Percentiles rank a stretch among this genome's conserved stretches.
phyloP scores from a whole-genome alignment of 2,329 filamentous ascomycete species.

The Arachnomyces sp. region DNA sequence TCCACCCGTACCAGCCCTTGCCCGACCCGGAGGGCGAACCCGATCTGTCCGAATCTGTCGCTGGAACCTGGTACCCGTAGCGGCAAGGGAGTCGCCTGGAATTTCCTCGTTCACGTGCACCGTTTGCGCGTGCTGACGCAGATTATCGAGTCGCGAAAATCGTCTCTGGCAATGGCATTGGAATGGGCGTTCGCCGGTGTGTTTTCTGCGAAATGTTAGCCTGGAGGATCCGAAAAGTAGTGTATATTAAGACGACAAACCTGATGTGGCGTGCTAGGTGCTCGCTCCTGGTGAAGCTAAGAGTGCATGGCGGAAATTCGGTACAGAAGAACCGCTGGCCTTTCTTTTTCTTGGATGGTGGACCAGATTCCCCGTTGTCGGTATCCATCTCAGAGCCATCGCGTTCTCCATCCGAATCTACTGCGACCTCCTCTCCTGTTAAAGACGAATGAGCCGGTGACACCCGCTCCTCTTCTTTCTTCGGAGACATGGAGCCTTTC shows the following conservation, averaged over 20 bases:
- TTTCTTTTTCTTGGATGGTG: constrained; percentile 88
- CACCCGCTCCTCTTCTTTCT: not conserved
- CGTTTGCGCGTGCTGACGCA: constrained; percentile 93
- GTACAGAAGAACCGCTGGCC: constrained; percentile 94
- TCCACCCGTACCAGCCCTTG: constrained; percentile 67
- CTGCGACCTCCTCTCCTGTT: constrained; percentile 63
- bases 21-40: constrained; percentile 64
- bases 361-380: constrained; percentile 53
- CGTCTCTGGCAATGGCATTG: constrained; percentile 89
- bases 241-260: constrained; percentile 38
- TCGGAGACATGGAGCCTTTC: not conserved
- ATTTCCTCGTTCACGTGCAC: constrained; percentile 98
- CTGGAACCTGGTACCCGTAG: constrained; percentile 84
- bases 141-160: constrained; percentile 89
- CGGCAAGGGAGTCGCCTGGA: constrained; percentile 83
- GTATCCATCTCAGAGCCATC: constrained; percentile 57
- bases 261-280: constrained; percentile 91
- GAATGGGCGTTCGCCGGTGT: constrained; percentile 93
- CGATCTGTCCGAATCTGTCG: constrained; percentile 83
- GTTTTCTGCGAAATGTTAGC: constrained; percentile 56
- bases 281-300: constrained; percentile 94
- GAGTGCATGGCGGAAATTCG: constrained; percentile 83
- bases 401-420: constrained; percentile 62
- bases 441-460: constrained; percentile 8
- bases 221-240: not conserved